These are phyloP conservation scores for Clarireedia hainanense DNA, from an alignment of 2,329 filamentous ascomycete species.

Conservation along the genomic window DNA sequence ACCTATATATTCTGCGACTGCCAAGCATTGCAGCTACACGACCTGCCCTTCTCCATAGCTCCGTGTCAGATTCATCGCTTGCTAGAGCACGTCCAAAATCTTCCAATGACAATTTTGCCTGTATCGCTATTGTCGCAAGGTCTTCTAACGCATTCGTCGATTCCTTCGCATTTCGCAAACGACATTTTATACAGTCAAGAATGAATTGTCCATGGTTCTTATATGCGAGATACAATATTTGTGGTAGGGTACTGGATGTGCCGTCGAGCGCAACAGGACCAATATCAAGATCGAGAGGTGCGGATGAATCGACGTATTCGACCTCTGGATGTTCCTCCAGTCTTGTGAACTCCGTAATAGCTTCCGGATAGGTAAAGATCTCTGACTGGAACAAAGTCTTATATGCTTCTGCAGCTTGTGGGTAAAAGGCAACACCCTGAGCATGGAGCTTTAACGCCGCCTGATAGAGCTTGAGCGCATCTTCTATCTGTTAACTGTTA, in stretches of 20 bases:
- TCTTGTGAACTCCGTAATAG: constrained; percentile 73
- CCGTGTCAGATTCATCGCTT: constrained; percentile 59
- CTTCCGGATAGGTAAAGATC: constrained; percentile 88
- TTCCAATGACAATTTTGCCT: constrained; percentile 39
- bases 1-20: constrained; percentile 49
- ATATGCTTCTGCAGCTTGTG: constrained; percentile 75
- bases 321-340: constrained; percentile 48
- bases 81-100: constrained; percentile 53
- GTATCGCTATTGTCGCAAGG: constrained; percentile 28
- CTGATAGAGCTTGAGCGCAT: constrained; percentile 92
- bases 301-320: constrained; percentile 40
- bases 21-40: constrained; percentile 51
- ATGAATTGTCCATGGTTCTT: constrained; percentile 93
- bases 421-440: constrained; percentile 69
- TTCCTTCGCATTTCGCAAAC: constrained; percentile 32
- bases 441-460: constrained; percentile 84
- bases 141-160: constrained; percentile 29
- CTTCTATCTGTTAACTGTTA: constrained; percentile 59
- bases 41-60: constrained; percentile 54
- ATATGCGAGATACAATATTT: constrained; percentile 86
- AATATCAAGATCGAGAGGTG: constrained; percentile 44
- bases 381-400: constrained; percentile 80
- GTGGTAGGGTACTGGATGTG: constrained; percentile 71
- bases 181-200: constrained; percentile 63
- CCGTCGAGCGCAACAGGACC: constrained; percentile 60